Percentiles rank a stretch among this genome's conserved stretches.
Conservation (phyloP, 2,329 filamentous ascomycete genomes). For the Paecilomyces dactylethromorphus region DNA sequence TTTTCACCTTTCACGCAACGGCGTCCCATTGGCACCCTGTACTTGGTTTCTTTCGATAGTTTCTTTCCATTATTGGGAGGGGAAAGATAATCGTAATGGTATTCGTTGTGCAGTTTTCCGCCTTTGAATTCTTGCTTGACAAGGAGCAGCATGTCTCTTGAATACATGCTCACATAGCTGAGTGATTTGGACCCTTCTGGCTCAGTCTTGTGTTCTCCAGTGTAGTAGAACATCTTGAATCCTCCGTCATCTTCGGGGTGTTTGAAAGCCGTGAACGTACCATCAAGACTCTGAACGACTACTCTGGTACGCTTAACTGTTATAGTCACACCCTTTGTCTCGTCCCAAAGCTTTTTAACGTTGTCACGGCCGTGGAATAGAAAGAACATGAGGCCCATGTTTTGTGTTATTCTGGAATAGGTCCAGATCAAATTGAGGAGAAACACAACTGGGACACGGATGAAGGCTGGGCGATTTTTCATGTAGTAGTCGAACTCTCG, state of each 20-base stretch:
- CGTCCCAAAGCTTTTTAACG: constrained; percentile 41
- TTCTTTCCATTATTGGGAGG: constrained; percentile 19
- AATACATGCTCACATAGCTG: constrained; percentile 43
- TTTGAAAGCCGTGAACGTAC: constrained; percentile 46
- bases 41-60: constrained; percentile 16
- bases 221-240: constrained; percentile 36
- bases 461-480: constrained; percentile 22
- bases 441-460: constrained; percentile 33
- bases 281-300: constrained; percentile 42
- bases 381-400: constrained; percentile 40
- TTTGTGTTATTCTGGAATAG: constrained; percentile 40
- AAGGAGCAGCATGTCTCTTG: constrained; percentile 39
- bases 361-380: constrained; percentile 45
- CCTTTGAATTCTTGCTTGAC: constrained; percentile 41
- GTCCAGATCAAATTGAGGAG: constrained; percentile 44
- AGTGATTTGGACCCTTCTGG: constrained; percentile 37
- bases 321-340: constrained; percentile 44
- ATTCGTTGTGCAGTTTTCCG: constrained; percentile 39
- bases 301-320: constrained; percentile 41
- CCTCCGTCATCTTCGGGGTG: constrained; percentile 29
- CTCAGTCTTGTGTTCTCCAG: constrained; percentile 37
- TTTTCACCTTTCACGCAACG: constrained; percentile 42
- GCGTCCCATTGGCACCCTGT: constrained; percentile 39
- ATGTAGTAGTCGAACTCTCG: constrained; percentile 44
- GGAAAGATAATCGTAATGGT: constrained; percentile 41